These are phyloP conservation scores for Detonula confervacea DNA, from an alignment of 352 stramenopile genomes.

Conservation along the genomic window DNA sequence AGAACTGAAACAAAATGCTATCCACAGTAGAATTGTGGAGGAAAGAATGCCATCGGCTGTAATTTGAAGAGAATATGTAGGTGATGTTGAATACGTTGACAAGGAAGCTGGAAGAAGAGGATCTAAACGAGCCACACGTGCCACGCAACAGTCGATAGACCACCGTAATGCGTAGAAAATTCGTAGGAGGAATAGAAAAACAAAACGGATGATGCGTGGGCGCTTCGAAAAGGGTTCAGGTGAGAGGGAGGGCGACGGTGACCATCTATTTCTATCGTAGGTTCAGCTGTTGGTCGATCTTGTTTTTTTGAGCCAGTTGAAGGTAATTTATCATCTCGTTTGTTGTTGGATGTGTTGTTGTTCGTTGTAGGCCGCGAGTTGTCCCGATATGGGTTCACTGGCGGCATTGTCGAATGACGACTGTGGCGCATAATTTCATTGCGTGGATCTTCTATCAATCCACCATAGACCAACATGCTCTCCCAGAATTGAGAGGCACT, in stretches of 20 bases:
- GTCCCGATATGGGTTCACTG: constrained; percentile 16
- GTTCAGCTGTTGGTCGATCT: constrained; percentile 2
- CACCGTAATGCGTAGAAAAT: background rate
- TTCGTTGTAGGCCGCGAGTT: background rate
- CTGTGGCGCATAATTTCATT: background rate
- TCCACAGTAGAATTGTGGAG: constrained; percentile 26
- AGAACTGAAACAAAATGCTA: constrained; percentile 19
- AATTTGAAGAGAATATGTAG: constrained; percentile 33
- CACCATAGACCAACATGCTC: constrained; percentile 21
- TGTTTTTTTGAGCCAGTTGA: background rate
- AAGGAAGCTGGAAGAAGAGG: constrained; percentile 7
- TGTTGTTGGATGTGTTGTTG: background rate
- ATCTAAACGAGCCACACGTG: constrained; percentile 1
- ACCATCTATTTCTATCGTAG: background rate
- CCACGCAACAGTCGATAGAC: constrained; percentile 18
- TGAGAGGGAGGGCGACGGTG: too few species aligned
- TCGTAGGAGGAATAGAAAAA: constrained; percentile 8
- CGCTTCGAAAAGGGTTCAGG: background rate
- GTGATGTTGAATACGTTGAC: constrained; percentile 30
- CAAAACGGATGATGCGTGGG: constrained; percentile 2
- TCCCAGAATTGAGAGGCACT: constrained; percentile 15
- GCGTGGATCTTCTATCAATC: constrained; percentile 19
- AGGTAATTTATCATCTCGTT: background rate
- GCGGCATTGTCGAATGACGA: constrained; percentile 15
- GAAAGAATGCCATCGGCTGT: constrained; percentile 34